Percentiles rank a stretch among this genome's conserved stretches.
Evolutionary conservation across 2,329 filamentous ascomycete genomes (phyloP).

Genomic region (Gnomoniopsis sp.): DNA sequence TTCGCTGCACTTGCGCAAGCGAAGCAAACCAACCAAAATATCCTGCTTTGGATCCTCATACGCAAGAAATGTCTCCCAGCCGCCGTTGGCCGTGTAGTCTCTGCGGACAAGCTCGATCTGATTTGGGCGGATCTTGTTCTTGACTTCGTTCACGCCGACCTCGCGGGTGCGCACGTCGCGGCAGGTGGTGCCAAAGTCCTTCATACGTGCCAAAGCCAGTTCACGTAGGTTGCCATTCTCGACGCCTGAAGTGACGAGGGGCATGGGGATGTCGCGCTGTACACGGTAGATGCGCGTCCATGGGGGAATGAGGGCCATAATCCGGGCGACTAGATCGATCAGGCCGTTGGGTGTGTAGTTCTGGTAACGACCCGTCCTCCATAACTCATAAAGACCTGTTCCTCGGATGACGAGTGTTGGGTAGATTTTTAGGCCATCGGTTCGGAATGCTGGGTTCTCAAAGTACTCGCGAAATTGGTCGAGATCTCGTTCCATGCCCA

Average conservation of each 20-base stretch:
- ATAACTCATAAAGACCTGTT: constrained; percentile 93
- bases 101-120: constrained; percentile 93
- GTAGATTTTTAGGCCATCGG: constrained; percentile 96
- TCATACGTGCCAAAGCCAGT: constrained; percentile 93
- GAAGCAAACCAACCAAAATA: constrained; percentile 86
- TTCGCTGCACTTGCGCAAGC: constrained; percentile 83
- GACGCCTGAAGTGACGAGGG: constrained; percentile 94
- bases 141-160: constrained; percentile 98
- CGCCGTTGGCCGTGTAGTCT: constrained; percentile 92
- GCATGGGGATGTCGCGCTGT: constrained; percentile 99
- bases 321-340: constrained; percentile 94
- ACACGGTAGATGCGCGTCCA: constrained; percentile 99
- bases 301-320: constrained; percentile 87
- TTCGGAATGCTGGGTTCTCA: constrained; percentile 91
- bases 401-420: constrained; percentile 95
- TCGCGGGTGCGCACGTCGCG: constrained; percentile 94
- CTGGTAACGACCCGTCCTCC: constrained; percentile 94
- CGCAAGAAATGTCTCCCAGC: constrained; percentile 97
- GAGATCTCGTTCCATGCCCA: constrained; percentile 95
- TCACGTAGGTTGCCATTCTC: constrained; percentile 97
- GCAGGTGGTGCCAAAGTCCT: constrained; percentile 96
- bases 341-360: constrained; percentile 98
- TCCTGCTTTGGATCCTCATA: constrained; percentile 99
- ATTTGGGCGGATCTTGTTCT: constrained; percentile 95
- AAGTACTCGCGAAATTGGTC: constrained; percentile 98